Base-by-base conservation (phyloP, 2,329 filamentous ascomycete genomes). In the Drechslerella coelobrocha region DNA sequence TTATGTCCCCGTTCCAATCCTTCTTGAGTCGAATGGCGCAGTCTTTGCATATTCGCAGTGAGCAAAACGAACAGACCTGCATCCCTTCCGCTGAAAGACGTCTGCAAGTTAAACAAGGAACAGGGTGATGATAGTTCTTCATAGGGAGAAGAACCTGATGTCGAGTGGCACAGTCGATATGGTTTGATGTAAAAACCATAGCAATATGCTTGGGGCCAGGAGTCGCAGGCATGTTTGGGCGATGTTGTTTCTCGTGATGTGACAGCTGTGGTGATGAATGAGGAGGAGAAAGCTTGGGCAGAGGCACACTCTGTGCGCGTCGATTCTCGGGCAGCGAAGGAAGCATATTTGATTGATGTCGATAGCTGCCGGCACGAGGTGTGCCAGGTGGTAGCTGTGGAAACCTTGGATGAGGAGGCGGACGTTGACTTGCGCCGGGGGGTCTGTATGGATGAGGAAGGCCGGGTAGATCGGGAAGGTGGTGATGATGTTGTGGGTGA, bases 1-100 rank as follows among this genome's bases (percentile, higher is more conserved):
- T 72, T 23, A 72, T 66, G 34, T 72, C 68, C 17, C 66, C 68
- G 14, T 66, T 45, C 68, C 68, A 72, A n/a, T 72, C 68, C 51
- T 65, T 72, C 34, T 53, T 65, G 14, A 72, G 56, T 26, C 61
- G 51, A 23, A 43, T 17, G 3, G 61, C 61, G 24, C 68, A 72
- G 21, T 66, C 55, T 23, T 55, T 61, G 55, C 68, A 72, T 29
- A 72, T 65, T 12, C 68, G 68, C 2, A 72, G 41, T 1, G 68
- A 31, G 39, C 68, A 72, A 31, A 61, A 65, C n/a, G 55, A 31
- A 19, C 68, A 72, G 31, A 65, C 63, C 19, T 56, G 56, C 68
- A 72, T 72, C 21, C 68, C 68, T 23, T 72, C 68, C 14, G 43
- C 24, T 27, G 61, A 37, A 39, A 72, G 43, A 19, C 55, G 37